Evolutionary conservation across 129 eudicot genomes (phyloP), one percentile per base, ranked within the genome.

Genomic region (Smallanthus sonchifolius): DNA sequence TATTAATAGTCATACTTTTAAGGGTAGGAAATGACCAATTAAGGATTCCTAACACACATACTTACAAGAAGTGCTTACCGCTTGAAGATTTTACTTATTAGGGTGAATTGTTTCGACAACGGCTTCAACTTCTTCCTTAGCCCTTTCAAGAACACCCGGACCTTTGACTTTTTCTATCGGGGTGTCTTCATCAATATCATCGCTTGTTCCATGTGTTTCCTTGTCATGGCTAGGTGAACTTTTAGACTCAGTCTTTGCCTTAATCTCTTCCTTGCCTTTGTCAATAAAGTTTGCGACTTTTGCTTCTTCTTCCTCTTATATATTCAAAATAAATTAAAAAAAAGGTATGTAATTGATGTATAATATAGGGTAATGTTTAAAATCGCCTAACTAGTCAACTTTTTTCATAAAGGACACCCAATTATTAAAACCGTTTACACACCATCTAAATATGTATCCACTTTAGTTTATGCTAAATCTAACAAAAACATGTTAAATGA

Each of bases 201-300:
- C 84, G 65, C 94, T 92, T 6, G 75, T 87, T 63, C 97, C 97
- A 71, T 92, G 97, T 54, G 97, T 89, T 83, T 92, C 97, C 72
- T 92, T 83, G 70, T 87, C 79, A 80, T 87, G 97, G 20, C 30
- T 77, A 3, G 84, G 85, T 40, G 91, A 86, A 45, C 51, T 15
- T 49, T 49, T 6, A 5, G 76, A 17, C 36, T 59, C 78, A 19
- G 42, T 40, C 6, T 55, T 14, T 44, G 78, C 75, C 65, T 30
- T 81, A 51, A 73, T 72, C 73, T 56, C 88, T 64, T 84, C 87
- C 74, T 86, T 86, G 13, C 81, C 84, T 65, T 61, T 69, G 66
- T 79, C 89, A 3, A 75, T 71, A 74, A 84, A 66, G 70, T 82
- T 84, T 14, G 86, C 76, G 32, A 74, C 79, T 70, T 86, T 91